phyloP scores from a whole-genome alignment of 306 rosid genomes.

The Sophora flavescens region DNA sequence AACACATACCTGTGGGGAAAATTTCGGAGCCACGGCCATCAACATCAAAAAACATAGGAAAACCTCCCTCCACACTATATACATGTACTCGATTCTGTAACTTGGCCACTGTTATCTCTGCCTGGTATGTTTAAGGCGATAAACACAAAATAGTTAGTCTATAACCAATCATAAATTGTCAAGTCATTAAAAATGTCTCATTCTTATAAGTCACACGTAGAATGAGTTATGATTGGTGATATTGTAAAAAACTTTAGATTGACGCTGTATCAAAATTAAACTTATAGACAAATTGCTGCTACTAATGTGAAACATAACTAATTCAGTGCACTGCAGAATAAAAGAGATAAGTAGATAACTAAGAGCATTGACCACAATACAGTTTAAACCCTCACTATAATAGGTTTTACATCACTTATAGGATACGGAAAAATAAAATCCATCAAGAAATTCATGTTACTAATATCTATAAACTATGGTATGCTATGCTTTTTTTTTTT shows the following conservation, averaged over 20 bases:
- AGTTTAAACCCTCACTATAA: background rate
- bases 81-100: constrained; percentile 82
- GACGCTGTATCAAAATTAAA: too few relatives aligned
- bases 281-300: too few relatives aligned
- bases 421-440: background rate
- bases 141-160: constrained; percentile 1
- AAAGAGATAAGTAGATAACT: background rate
- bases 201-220: too few relatives aligned
- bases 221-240: too few relatives aligned
- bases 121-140: constrained; percentile 53
- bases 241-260: too few relatives aligned
- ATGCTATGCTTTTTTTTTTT: background rate
- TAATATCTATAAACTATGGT: background rate
- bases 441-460: background rate
- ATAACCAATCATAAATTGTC: background rate
- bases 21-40: constrained; percentile 88
- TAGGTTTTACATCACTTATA: background rate
- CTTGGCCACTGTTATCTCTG: constrained; percentile 77
- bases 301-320: too few relatives aligned
- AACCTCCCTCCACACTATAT: constrained; percentile 77
- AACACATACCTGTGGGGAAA: constrained; percentile 75
- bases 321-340: too few relatives aligned
- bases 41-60: constrained; percentile 80
- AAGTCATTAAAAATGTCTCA: too few relatives aligned
- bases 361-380: background rate